phyloP scores from a whole-genome alignment of 305 asterid species.

The Vinca major region DNA sequence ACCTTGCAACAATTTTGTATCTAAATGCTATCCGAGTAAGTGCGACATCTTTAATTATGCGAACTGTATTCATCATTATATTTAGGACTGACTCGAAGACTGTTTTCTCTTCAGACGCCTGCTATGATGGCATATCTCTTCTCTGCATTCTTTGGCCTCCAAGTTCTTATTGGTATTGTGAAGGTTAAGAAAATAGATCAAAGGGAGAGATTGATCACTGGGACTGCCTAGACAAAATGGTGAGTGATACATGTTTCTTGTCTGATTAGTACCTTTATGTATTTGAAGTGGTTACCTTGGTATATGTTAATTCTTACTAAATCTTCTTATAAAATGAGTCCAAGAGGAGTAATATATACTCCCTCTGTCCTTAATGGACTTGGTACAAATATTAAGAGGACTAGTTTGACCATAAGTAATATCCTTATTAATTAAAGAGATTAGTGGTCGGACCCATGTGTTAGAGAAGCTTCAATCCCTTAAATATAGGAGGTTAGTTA shows the following conservation, averaged over 20 bases:
- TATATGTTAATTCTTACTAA: background rate
- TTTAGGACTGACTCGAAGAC: conserved; percentile 7
- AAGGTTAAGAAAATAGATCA: conserved; percentile 79
- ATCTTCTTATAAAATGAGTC: background rate
- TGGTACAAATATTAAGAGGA: no score
- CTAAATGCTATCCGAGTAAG: conserved; percentile 64
- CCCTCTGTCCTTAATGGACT: no score
- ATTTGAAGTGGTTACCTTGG: background rate
- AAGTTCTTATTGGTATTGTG: conserved; percentile 62
- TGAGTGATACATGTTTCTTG: conserved; percentile 15
- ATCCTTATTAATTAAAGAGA: no score
- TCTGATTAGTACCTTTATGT: background rate
- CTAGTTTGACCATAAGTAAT: no score
- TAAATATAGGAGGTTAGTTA: no score
- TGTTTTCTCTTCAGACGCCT: conserved; percentile 47
- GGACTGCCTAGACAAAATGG: conserved; percentile 64
- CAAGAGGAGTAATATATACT: background rate
- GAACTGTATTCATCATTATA: background rate
- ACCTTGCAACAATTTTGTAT: conserved; percentile 78
- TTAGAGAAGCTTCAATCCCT: no score
- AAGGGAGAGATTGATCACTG: conserved; percentile 73
- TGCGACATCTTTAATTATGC: conserved; percentile 12
- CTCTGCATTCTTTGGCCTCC: conserved; percentile 68
- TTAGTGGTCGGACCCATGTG: no score
- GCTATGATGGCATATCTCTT: conserved; percentile 51